These are phyloP conservation scores for Tulasnella sp. DNA, from an alignment of 768 basidiomycete genomes.

Conservation along the genomic window DNA sequence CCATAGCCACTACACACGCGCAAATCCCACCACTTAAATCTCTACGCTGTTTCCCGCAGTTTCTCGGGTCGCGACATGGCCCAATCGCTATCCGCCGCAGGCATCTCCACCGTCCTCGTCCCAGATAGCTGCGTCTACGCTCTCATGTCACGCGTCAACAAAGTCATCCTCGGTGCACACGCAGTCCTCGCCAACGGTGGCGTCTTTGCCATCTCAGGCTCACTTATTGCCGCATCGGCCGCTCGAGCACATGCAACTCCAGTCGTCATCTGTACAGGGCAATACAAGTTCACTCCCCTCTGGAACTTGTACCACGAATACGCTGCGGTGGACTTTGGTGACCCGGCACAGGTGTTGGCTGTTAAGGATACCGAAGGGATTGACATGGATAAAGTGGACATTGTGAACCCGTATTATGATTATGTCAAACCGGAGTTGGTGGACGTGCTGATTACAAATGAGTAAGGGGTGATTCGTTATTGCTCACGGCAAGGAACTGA, in stretches of 20 bases:
- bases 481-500: neutral
- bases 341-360: conserved; percentile 44
- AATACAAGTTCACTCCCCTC: conserved; percentile 91
- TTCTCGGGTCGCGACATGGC: conserved; percentile 86
- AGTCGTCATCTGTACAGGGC: conserved; percentile 89
- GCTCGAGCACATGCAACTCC: conserved; percentile 87
- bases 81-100: conserved; percentile 66
- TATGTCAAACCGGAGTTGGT: conserved; percentile 90
- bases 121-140: conserved; percentile 96
- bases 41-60: conserved; percentile 39
- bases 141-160: conserved; percentile 94
- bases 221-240: conserved; percentile 77
- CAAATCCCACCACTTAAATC: neutral
- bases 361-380: conserved; percentile 73
- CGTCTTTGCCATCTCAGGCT: conserved; percentile 85
- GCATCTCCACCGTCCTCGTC: conserved; percentile 92
- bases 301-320: conserved; percentile 88
- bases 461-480: conserved; percentile 55
- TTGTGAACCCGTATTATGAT: conserved; percentile 94
- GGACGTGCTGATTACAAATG: conserved; percentile 92
- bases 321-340: conserved; percentile 75
- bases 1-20: too few species aligned
- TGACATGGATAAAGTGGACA: conserved; percentile 79
- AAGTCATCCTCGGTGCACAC: conserved; percentile 91
- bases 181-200: conserved; percentile 96